Conservation (phyloP, 2,329 filamentous ascomycete species). For the Hymenoscyphus occultus region DNA sequence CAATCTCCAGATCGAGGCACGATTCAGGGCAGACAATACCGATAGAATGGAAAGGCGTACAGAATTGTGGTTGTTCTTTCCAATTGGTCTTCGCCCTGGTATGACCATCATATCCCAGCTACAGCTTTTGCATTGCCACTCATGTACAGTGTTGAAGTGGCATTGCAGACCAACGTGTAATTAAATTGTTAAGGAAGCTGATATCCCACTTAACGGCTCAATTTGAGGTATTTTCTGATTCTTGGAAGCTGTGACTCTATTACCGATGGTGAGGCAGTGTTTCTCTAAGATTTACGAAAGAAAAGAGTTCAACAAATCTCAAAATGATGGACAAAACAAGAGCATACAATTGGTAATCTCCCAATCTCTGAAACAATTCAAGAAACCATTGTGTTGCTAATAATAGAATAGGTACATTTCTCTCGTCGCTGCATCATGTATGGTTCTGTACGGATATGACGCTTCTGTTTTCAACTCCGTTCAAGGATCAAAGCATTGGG, state of each 20-base stretch:
- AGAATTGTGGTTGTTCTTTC: not conserved
- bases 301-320: not conserved
- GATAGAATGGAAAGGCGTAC: not conserved
- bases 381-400: not conserved
- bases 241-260: not conserved
- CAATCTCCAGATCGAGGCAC: not conserved
- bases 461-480: conserved; percentile 72
- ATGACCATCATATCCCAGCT: not conserved
- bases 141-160: not conserved
- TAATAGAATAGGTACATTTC: conserved; percentile 56
- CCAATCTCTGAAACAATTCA: not conserved
- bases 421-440: conserved; percentile 67
- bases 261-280: not conserved
- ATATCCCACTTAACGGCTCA: not conserved
- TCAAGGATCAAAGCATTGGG: conserved; percentile 65
- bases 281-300: not conserved
- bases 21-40: not conserved
- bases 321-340: conserved; percentile 12
- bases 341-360: conserved; percentile 12
- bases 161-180: not conserved
- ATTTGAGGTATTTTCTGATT: not conserved
- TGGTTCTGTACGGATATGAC: conserved; percentile 75
- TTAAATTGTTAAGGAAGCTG: not conserved
- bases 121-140: not conserved
- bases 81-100: not conserved